These are phyloP conservation scores for Cyphellophora europaea DNA, from an alignment of 2,329 filamentous ascomycete species.

Conservation along the genomic window DNA sequence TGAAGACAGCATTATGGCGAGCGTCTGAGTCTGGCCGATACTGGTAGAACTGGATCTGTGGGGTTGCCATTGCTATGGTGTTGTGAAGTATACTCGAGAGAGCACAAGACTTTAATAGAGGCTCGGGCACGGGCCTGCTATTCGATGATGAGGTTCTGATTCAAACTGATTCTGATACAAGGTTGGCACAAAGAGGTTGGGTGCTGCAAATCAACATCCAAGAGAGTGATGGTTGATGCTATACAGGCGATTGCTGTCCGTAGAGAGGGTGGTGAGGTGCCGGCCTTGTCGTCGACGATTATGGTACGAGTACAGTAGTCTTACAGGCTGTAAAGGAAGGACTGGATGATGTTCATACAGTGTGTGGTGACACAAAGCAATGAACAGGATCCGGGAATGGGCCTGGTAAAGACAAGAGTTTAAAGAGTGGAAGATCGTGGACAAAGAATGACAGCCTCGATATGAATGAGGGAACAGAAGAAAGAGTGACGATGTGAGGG, in stretches of 20 bases:
- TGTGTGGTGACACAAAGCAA: conserved; percentile 15
- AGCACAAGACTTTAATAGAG: no score
- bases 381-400: conserved; percentile 19
- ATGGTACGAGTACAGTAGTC: conserved; percentile 8
- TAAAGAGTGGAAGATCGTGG: conserved; percentile 16
- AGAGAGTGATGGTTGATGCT: conserved; percentile 1
- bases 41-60: conserved; percentile 66
- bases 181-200: conserved; percentile 11
- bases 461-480: conserved; percentile 17
- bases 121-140: conserved; percentile 1
- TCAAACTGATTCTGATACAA: conserved; percentile 10
- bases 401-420: conserved; percentile 19
- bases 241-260: conserved; percentile 5
- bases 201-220: neutral
- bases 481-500: conserved; percentile 12
- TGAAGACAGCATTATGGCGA: conserved; percentile 68
- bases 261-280: conserved; percentile 1
- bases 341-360: conserved; percentile 20
- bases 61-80: conserved; percentile 15
- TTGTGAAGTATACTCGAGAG: no score
- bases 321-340: conserved; percentile 18
- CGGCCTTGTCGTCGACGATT: conserved; percentile 5
- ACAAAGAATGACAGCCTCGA: conserved; percentile 18
- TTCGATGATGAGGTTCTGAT: neutral
- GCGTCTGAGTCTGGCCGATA: conserved; percentile 69